Conservation (phyloP, 805 yeast species). For the Sugiyamaella chiloensis region DNA sequence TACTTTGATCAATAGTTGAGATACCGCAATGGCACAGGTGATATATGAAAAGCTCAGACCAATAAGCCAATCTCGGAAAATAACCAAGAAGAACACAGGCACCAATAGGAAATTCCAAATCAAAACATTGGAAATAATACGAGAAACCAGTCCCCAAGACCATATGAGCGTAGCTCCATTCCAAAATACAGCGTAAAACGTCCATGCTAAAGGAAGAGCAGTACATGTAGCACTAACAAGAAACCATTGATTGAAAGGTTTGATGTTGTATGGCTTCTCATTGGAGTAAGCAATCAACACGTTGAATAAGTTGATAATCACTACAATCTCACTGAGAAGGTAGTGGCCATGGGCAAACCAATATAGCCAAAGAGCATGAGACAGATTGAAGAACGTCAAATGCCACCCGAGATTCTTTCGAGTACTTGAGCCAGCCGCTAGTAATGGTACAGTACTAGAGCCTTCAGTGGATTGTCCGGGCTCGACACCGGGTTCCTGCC, state of each 20-base stretch:
- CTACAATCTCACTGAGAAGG: constrained; percentile 54
- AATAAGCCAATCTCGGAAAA: constrained; percentile 68
- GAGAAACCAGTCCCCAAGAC: constrained; percentile 49
- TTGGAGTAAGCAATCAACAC: constrained; percentile 52
- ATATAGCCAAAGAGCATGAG: constrained; percentile 61
- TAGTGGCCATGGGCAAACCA: constrained; percentile 59
- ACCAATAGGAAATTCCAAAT: constrained; percentile 75
- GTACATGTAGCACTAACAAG: constrained; percentile 62
- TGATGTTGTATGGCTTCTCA: constrained; percentile 57
- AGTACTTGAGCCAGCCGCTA: background rate
- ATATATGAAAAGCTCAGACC: constrained; percentile 59
- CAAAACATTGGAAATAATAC: constrained; percentile 67
- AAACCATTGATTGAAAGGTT: constrained; percentile 50
- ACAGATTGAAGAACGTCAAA: constrained; percentile 58
- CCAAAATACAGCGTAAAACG: constrained; percentile 73
- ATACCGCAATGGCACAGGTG: constrained; percentile 63
- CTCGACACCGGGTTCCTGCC: constrained; percentile 5
- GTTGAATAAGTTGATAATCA: constrained; percentile 59
- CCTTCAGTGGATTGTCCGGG: constrained; percentile 5
- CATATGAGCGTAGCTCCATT: constrained; percentile 76
- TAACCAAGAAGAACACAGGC: constrained; percentile 54
- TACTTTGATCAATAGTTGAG: constrained; percentile 63
- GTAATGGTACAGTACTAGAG: background rate
- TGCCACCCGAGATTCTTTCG: constrained; percentile 49
- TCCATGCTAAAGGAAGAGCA: constrained; percentile 75